These are phyloP conservation scores for Diutina scorzettiae DNA, from an alignment of 1,139 yeast genomes.

Conservation along the genomic window DNA sequence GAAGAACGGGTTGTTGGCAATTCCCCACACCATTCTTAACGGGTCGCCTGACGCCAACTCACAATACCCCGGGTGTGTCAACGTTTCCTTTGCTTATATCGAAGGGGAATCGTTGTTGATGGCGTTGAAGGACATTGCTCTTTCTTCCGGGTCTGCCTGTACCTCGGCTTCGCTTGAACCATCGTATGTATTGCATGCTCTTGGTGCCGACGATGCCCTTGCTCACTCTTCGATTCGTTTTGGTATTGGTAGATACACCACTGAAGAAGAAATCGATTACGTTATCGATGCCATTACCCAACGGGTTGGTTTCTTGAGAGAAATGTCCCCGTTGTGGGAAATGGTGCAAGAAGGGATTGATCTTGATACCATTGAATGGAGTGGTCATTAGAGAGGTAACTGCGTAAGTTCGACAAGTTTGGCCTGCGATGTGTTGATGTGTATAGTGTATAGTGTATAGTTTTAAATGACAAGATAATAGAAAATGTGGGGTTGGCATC, in stretches of 20 bases:
- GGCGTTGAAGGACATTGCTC: slow-evolving; percentile 96
- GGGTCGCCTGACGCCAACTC: slow-evolving; percentile 56
- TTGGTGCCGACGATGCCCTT: slow-evolving; percentile 96
- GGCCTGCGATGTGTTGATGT: too few species aligned
- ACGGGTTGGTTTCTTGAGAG: slow-evolving; percentile 85
- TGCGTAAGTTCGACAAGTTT: too few species aligned
- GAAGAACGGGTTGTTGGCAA: slow-evolving; percentile 56
- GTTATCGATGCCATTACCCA: slow-evolving; percentile 80
- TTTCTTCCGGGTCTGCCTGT: slow-evolving; percentile 97
- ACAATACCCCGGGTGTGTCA: slow-evolving; percentile 86
- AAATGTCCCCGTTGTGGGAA: slow-evolving; percentile 95
- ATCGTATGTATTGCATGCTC: slow-evolving; percentile 87
- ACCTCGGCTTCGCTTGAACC: slow-evolving; percentile 98
- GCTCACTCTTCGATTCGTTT: slow-evolving; percentile 96
- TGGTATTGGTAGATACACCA: slow-evolving; percentile 95
- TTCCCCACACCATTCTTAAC: slow-evolving; percentile 82
- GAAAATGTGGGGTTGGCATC: too few species aligned
- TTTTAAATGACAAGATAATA: too few species aligned
- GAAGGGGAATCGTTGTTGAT: slow-evolving; percentile 96
- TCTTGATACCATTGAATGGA: slow-evolving; percentile 89
- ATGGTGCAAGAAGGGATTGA: slow-evolving; percentile 99
- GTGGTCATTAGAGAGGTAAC: slow-evolving; percentile 81
- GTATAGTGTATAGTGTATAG: too few species aligned
- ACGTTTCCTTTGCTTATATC: slow-evolving; percentile 90
- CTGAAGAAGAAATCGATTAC: slow-evolving; percentile 91